Evolutionary conservation across 1,284 basidiomycete genomes (phyloP), one percentile per base, ranked within the genome.

Genomic region (Xanthoconium separans): DNA sequence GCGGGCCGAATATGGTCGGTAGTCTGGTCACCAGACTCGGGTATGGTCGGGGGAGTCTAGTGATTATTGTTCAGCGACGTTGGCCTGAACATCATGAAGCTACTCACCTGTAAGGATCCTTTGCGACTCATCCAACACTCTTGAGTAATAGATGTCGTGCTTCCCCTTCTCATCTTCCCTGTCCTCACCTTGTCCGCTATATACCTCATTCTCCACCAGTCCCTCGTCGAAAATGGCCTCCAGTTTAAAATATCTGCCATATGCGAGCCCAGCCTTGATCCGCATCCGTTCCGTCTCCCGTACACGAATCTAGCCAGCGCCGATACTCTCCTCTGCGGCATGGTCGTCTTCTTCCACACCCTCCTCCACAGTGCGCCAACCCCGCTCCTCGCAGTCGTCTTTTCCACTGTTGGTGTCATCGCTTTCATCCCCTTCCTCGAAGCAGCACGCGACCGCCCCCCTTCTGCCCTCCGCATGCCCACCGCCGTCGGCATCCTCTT

Each of bases 271-370:
- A 24, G 41, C 34, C n/a, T 49, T 7, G 54, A 59, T 27, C 40
- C 55, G 2, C 61, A 64, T 10, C 65, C 71, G 5, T 70, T 68
- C 52, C 68, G 64, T 16, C 56, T 75, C 11, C 39, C 56, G 4
- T 77, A 76, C 60, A 72, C 73, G 18, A 67, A 69, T 6, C 41
- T 65, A 2, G 40, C 53, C 18, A 37, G 53, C 6, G 27, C 73
- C 6, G 75, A 80, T 53, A 6, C 42, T 2, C 3, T 55, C 4
- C 57, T 81, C 16, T 80, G 79, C 48, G 47, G 61, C 24, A 50
- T 79, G 44, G 72, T 77, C 50, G 43, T 60, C 5, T 74, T 79
- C 60, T 80, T 79, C 54, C 69, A 75, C 11, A 57, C 63, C 7
- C 52, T 70, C 20, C 65, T 78, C 56, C n/a, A n/a, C n/a, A n/a